phyloP scores from a whole-genome alignment of 2,329 filamentous ascomycete genomes.

The Zasmidium angulare region DNA sequence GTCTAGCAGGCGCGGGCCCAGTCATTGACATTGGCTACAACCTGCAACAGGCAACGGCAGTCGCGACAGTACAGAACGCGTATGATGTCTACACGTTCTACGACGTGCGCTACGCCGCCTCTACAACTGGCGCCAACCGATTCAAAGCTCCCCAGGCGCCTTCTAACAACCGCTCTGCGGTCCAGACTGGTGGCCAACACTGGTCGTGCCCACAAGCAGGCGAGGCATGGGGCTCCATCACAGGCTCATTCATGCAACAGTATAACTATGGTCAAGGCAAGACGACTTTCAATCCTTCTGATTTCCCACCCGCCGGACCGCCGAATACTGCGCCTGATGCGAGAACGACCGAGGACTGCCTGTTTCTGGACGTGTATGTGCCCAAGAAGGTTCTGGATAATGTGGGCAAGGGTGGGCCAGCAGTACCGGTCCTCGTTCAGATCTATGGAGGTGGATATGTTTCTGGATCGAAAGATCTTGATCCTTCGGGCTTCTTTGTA shows the following conservation, averaged over 20 bases:
- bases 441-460: slow-evolving; percentile 45
- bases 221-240: slow-evolving; percentile 46
- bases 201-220: slow-evolving; percentile 47
- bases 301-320: slow-evolving; percentile 18
- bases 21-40: slow-evolving; percentile 56
- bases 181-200: slow-evolving; percentile 48
- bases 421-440: slow-evolving; percentile 42
- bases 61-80: slow-evolving; percentile 40
- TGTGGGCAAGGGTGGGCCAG: slow-evolving; percentile 32
- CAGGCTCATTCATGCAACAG: slow-evolving; percentile 35
- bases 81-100: slow-evolving; percentile 47
- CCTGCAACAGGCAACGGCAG: slow-evolving; percentile 44
- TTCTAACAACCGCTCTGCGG: slow-evolving; percentile 42
- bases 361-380: slow-evolving; percentile 42
- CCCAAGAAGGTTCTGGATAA: slow-evolving; percentile 37
- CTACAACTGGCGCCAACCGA: slow-evolving; percentile 52
- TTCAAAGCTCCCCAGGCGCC: slow-evolving; percentile 47
- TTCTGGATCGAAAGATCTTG: slow-evolving; percentile 6
- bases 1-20: slow-evolving; percentile 27
- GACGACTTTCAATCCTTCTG: slow-evolving; percentile 15
- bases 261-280: slow-evolving; percentile 21
- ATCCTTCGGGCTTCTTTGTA: slow-evolving; percentile 10
- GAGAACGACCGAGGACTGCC: slow-evolving; percentile 40
- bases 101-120: slow-evolving; percentile 58
- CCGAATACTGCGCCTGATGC: slow-evolving; percentile 13